Evolutionary conservation across 2,329 filamentous ascomycete genomes (phyloP).

Genomic region (Neonectria punicea): DNA sequence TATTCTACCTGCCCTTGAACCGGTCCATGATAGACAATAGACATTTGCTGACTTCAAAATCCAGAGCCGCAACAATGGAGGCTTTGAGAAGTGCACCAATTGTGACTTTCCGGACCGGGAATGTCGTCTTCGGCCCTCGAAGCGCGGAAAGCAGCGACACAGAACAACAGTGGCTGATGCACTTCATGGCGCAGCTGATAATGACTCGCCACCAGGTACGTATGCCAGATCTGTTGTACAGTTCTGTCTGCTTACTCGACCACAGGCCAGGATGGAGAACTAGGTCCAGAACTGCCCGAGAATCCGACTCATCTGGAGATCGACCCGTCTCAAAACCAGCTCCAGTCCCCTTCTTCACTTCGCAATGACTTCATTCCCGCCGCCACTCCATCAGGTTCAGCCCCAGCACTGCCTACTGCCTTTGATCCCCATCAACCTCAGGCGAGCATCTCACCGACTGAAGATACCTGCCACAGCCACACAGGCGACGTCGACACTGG

Average conservation of each 20-base stretch:
- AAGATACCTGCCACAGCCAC: conserved; percentile 40
- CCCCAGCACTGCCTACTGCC: not conserved
- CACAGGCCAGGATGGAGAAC: not conserved
- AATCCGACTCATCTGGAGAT: not conserved
- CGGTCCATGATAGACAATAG: conserved; percentile 5
- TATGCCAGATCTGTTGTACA: not conserved
- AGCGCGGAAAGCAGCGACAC: conserved; percentile 38
- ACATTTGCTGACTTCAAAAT: not conserved
- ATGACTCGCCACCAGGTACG: not conserved
- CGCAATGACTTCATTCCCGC: not conserved
- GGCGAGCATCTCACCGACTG: conserved; percentile 32
- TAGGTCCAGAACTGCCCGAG: not conserved
- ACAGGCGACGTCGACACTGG: conserved; percentile 48
- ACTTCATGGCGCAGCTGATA: not conserved
- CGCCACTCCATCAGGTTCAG: not conserved
- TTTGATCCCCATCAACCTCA: conserved; percentile 18
- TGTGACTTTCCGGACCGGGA: conserved; percentile 41
- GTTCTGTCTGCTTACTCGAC: not conserved
- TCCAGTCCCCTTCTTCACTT: not conserved
- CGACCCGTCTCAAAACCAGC: not conserved
- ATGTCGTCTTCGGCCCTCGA: conserved; percentile 45
- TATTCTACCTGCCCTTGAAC: not conserved
- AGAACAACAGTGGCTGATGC: conserved; percentile 4
- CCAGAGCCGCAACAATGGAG: conserved; percentile 35
- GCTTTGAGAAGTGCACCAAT: conserved; percentile 43